phyloP scores from a whole-genome alignment of 495 filamentous ascomycete species.

The Aspergillus bridgeri region DNA sequence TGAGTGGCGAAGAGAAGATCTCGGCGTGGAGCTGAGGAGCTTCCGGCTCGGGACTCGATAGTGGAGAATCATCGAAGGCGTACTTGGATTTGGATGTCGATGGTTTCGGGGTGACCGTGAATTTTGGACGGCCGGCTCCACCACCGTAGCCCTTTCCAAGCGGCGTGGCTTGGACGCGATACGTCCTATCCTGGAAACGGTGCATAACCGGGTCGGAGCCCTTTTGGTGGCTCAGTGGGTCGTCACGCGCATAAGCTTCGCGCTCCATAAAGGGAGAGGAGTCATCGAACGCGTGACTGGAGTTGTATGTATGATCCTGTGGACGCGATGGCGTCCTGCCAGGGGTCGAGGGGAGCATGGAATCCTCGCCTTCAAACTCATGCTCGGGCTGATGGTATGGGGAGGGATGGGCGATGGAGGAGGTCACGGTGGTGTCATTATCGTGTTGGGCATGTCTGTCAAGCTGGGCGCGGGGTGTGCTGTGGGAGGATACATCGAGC shows the following conservation, averaged over 20 bases:
- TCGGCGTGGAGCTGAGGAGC: conserved; percentile 79
- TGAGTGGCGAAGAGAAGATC: conserved; percentile 74
- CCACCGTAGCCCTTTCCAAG: conserved; percentile 50
- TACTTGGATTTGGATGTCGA: conserved; percentile 26
- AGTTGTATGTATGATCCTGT: conserved; percentile 4
- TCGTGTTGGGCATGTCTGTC: conserved; percentile 13
- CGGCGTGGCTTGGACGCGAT: conserved; percentile 88
- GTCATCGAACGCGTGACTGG: conserved; percentile 28
- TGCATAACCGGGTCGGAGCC: conserved; percentile 74
- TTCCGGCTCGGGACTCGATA: conserved; percentile 73
- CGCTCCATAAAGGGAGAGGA: conserved; percentile 51
- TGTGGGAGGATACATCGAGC: conserved; percentile 53
- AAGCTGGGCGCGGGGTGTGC: conserved; percentile 49
- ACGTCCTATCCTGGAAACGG: conserved; percentile 86
- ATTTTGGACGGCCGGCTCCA: conserved; percentile 32
- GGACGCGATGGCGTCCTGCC: conserved; percentile 19
- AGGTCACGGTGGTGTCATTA: conserved; percentile 56
- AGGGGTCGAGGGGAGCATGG: conserved; percentile 44
- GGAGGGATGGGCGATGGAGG: conserved; percentile 53
- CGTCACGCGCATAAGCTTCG: conserved; percentile 33
- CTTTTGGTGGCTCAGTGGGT: conserved; percentile 36
- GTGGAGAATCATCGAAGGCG: conserved; percentile 53
- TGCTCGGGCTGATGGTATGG: conserved; percentile 29
- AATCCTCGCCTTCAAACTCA: conserved; percentile 39
- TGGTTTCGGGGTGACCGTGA: conserved; percentile 35